phyloP scores from a whole-genome alignment of 2,329 filamentous ascomycete genomes.

The Cladophialophora yegresii region DNA sequence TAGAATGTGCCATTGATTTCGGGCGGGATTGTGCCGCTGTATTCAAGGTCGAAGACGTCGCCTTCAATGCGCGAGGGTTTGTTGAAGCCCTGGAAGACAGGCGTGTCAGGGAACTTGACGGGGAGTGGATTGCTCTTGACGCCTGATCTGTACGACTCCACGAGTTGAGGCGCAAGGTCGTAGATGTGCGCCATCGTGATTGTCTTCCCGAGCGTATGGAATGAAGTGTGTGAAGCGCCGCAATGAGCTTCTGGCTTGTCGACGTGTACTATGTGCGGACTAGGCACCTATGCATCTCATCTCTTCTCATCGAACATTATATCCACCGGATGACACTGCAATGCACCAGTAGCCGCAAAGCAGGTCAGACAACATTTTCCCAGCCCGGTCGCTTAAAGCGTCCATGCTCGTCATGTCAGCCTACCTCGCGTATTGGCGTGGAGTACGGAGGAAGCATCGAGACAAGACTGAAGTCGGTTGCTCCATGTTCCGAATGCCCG shows the following conservation, averaged over 20 bases:
- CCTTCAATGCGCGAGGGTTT: slow-evolving; percentile 45
- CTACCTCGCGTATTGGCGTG: not conserved
- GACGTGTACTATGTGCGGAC: not conserved
- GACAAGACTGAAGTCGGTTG: not conserved
- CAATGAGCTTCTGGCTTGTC: not conserved
- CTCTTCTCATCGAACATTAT: not conserved
- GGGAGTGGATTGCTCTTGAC: slow-evolving; percentile 23
- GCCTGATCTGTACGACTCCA: slow-evolving; percentile 15
- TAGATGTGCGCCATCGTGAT: slow-evolving; percentile 32
- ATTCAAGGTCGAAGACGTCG: slow-evolving; percentile 39
- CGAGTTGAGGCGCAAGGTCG: slow-evolving; percentile 27
- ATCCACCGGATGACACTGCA: not conserved
- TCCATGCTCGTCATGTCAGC: not conserved
- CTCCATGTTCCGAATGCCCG: not conserved
- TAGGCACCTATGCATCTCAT: too few species aligned
- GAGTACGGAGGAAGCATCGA: not conserved
- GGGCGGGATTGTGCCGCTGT: slow-evolving; percentile 45
- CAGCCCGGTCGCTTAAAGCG: not conserved
- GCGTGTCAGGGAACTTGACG: slow-evolving; percentile 26
- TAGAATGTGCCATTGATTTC: slow-evolving; percentile 52
- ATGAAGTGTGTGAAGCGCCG: not conserved
- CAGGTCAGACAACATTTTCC: not conserved
- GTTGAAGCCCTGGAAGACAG: slow-evolving; percentile 43
- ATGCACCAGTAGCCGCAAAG: not conserved
- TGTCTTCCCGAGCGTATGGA: not conserved